phyloP scores from a whole-genome alignment of 2,329 filamentous ascomycete species.

The Trichoderma guizhouense region DNA sequence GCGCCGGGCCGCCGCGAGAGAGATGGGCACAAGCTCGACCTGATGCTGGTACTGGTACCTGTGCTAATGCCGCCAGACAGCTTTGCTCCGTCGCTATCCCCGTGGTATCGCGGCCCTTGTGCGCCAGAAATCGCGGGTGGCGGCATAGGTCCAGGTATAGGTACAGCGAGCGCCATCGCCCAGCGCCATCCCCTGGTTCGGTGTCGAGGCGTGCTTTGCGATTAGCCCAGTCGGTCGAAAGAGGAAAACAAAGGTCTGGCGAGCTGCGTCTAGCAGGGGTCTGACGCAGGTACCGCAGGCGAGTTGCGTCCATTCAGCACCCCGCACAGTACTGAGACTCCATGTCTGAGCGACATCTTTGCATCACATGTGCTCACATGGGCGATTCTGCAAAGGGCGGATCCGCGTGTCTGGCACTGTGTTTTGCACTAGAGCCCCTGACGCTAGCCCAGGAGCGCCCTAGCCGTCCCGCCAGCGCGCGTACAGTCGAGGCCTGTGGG shows the following conservation, averaged over 20 bases:
- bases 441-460: slow-evolving; percentile 20
- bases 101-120: not conserved
- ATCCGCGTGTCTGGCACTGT: slow-evolving; percentile 6
- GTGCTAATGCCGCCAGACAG: not conserved
- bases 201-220: not conserved
- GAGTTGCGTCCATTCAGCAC: not conserved
- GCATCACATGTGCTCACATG: not conserved
- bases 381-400: not conserved
- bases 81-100: not conserved
- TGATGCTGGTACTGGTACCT: not conserved
- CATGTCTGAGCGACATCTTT: not conserved
- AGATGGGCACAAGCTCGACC: not conserved
- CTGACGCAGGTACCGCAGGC: slow-evolving; percentile 16
- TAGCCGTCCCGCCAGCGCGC: slow-evolving; percentile 16
- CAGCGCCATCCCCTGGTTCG: not conserved
- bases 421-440: slow-evolving; percentile 21
- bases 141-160: not conserved
- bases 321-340: slow-evolving; percentile 2
- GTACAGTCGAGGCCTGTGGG: not conserved
- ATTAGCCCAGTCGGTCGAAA: not conserved
- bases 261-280: slow-evolving; percentile 15
- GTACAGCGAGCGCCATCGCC: not conserved
- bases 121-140: not conserved
- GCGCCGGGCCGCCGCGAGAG: slow-evolving; percentile 12
- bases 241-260: slow-evolving; percentile 1